A percentile compares a stretch with the other conserved stretches of the same genome.
These are phyloP conservation scores for Chlorella variabilis DNA, from an alignment of 163 green algal species.

Conservation along the genomic window DNA sequence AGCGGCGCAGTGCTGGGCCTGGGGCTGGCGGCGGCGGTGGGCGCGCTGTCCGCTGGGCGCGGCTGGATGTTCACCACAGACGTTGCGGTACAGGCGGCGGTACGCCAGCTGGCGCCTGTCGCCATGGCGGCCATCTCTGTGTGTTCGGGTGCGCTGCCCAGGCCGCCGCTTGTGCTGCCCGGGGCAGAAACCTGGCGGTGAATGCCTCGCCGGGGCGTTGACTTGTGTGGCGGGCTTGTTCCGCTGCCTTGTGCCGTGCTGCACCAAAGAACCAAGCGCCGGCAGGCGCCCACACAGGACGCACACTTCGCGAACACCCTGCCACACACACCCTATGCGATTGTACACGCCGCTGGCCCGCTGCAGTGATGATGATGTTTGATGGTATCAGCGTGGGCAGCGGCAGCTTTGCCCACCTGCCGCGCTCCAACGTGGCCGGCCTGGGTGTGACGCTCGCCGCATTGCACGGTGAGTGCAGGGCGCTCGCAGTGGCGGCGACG, in stretches of 20 bases:
- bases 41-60: background rate
- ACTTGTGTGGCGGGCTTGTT: too few species aligned
- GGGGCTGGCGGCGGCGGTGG: conserved; percentile 12
- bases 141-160: conserved; percentile 39
- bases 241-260: too few species aligned
- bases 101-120: conserved; percentile 22
- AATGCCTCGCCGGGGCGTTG: too few species aligned
- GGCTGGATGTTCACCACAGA: conserved; percentile 39
- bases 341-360: too few species aligned
- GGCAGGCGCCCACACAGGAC: too few species aligned
- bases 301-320: too few species aligned
- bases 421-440: conserved; percentile 21
- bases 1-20: conserved; percentile 16
- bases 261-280: too few species aligned
- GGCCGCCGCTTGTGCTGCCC: background rate
- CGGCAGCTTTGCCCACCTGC: conserved; percentile 42
- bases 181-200: too few species aligned
- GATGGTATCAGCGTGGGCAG: conserved; percentile 55
- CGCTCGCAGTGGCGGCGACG: too few species aligned
- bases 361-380: conserved; percentile 56
- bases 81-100: conserved; percentile 1
- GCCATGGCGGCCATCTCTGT: conserved; percentile 33
- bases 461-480: conserved; percentile 34
- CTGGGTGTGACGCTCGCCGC: conserved; percentile 23
- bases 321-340: too few species aligned